Percentiles rank a stretch among this genome's conserved stretches.
Conservation (phyloP, 2,329 filamentous ascomycete genomes). For the Coleophoma crateriformis region DNA sequence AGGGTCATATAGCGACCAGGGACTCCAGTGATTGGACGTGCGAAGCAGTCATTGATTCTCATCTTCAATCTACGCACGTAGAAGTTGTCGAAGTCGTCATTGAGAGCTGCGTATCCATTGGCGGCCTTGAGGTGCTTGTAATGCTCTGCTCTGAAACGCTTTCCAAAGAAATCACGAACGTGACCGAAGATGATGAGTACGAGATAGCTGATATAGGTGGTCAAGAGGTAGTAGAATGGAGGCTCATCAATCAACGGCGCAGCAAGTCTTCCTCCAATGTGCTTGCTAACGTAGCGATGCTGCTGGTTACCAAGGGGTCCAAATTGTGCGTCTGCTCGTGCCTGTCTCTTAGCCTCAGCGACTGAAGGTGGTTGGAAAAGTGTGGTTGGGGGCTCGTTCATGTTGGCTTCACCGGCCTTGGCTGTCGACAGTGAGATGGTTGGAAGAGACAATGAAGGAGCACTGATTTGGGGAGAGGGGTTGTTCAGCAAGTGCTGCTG, state of each 20-base stretch:
- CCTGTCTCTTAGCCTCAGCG: constrained; percentile 72
- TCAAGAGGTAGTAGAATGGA: constrained; percentile 93
- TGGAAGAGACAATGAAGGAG: constrained; percentile 72
- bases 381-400: constrained; percentile 68
- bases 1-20: constrained; percentile 92
- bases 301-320: constrained; percentile 74
- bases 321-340: constrained; percentile 83
- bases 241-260: constrained; percentile 91
- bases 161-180: constrained; percentile 95
- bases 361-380: constrained; percentile 84
- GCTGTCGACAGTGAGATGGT: constrained; percentile 90
- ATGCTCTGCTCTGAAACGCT: constrained; percentile 78
- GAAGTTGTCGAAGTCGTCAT: constrained; percentile 98
- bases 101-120: constrained; percentile 90
- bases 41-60: constrained; percentile 95
- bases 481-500: constrained; percentile 45
- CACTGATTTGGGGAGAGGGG: constrained; percentile 59
- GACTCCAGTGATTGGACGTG: constrained; percentile 85
- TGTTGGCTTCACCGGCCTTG: constrained; percentile 67
- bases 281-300: constrained; percentile 86
- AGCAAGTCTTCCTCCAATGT: constrained; percentile 73
- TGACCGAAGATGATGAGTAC: constrained; percentile 94
- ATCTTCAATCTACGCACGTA: constrained; percentile 90
- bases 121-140: constrained; percentile 78
- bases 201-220: constrained; percentile 97